Base-by-base conservation (phyloP, 2,329 filamentous ascomycete species). In the Akanthomyces uredinophilus region DNA sequence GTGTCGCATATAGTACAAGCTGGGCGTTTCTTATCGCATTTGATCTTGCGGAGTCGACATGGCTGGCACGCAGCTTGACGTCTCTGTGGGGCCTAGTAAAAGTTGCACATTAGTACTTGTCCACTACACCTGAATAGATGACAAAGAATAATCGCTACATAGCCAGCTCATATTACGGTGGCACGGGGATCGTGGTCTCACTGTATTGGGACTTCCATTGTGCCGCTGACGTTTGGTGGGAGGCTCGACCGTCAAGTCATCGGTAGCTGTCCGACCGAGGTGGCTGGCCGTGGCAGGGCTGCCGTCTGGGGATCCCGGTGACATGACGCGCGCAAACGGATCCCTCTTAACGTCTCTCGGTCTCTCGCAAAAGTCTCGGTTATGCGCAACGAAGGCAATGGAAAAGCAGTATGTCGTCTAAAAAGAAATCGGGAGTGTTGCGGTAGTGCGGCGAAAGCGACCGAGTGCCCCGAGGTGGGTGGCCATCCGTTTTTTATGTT, bases 11-110 rank as follows among this genome's bases (percentile, higher is more conserved):
- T 44, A 7, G 60, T 62, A 39, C 66, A 66, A 16, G 62, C 43
- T 10, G 66, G 65, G 24, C 65, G 59, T 60, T 65, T 61, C 49
- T 68, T 67, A 47, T 68, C 66, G n/a, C 65, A 66, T 41, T 66
- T 66, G 44, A 66, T 64, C 55, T 66, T 66, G 57, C 65, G 61
- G 14, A 64, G 53, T 13, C 66, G 62, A 35, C 66, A 67, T 10
- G 62, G 58, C 44, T 66, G 65, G 22, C 66, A 66, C 3, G 65
- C 65, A 37, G 65, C 65, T 55, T 66, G 65, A 27, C 66, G 55
- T 50, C 65, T 62, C 35, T 60, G 60, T 37, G 65, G 37, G 22
- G 35, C 29, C 62, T 66, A 43, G 20, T 2, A 16, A 27, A 32
- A 41, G 43, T 35, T 24, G 18, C 14, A 10, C 7, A 32, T 58